A percentile compares a stretch with the other conserved stretches of the same genome.
Conservation (phyloP, 441 rosid species). For the Arabidopsis hybrid region DNA sequence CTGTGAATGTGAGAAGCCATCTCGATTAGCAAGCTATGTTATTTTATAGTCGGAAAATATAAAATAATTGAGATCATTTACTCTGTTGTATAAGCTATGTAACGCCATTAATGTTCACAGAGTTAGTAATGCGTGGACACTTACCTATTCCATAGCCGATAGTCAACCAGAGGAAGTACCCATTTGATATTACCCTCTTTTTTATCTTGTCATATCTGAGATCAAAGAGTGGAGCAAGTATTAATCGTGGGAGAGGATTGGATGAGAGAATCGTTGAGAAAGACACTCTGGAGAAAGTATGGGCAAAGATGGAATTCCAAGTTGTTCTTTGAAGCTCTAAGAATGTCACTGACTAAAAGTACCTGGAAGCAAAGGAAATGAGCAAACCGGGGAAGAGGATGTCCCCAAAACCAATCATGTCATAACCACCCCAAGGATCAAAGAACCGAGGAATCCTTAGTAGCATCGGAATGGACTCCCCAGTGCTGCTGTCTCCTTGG, state of each 20-base stretch:
- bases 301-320: not conserved
- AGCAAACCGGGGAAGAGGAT: slow-evolving; percentile 99
- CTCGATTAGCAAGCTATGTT: not conserved
- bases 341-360: slow-evolving; percentile 26
- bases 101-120: not conserved
- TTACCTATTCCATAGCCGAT: slow-evolving; percentile 78
- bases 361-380: slow-evolving; percentile 84
- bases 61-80: not conserved
- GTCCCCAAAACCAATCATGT: slow-evolving; percentile 99
- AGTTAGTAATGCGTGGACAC: slow-evolving; percentile 36
- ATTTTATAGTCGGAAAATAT: not conserved
- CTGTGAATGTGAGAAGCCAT: not conserved
- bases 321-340: slow-evolving; percentile 18
- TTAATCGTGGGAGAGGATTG: not conserved
- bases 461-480: slow-evolving; percentile 95
- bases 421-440: slow-evolving; percentile 99
- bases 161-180: slow-evolving; percentile 78
- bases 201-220: slow-evolving; percentile 70
- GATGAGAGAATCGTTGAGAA: slow-evolving; percentile 14
- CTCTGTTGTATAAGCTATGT: not conserved
- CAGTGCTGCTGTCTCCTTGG: slow-evolving; percentile 86
- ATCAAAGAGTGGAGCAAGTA: not conserved
- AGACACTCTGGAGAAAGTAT: not conserved
- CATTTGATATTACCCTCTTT: slow-evolving; percentile 52
- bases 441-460: slow-evolving; percentile 80